Evolutionary conservation across 495 filamentous ascomycete genomes (phyloP), one percentile per base, ranked within the genome.

Genomic region (Penicillium herquei): DNA sequence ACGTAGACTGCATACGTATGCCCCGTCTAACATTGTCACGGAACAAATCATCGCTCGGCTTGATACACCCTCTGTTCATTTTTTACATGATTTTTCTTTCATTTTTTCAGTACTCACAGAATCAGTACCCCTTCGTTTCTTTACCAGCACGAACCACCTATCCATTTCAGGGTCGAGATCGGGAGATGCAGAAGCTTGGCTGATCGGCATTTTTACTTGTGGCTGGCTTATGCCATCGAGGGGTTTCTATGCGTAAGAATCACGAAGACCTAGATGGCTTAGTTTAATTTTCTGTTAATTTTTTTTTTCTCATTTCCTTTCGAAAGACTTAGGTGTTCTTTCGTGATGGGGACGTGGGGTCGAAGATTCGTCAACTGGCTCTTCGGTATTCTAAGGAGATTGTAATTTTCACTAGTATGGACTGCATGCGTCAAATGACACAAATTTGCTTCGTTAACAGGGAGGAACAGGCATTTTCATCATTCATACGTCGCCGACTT

Each of bases 1-100:
- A 65, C 62, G 65, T 66, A 63, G 56, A 32, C 62, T 49, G 65
- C 62, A 56, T 63, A 68, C 65, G 65, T 68, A 68, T 63, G 55
- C 57, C 52, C 55, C 54, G 49, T 66, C 44, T 14, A 30, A 17
- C 35, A 14, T 40, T 12, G 13, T 43, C 16, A 33, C 34, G 30
- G 46, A 50, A 34, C 64, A 61, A 64, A 64, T 66, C 61, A 61
- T 42, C 41, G 30, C 56, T 59, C 63, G 63, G 63, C 59, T 54
- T 17, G 48, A 40, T n/a, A 59, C 47, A 16, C 63, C 59, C 42
- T 54, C 37, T 26, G 44, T 39, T 58, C 41, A 39, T 49, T 26
- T 16, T 43, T 48, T 17, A 53, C 39, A 59, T 52, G 13, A 44
- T 54, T 30, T 9, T 49, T 11, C 2, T 39, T 39, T 39, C 35